phyloP scores from a whole-genome alignment of 768 basidiomycete genomes.

The Termitomyces sp. region DNA sequence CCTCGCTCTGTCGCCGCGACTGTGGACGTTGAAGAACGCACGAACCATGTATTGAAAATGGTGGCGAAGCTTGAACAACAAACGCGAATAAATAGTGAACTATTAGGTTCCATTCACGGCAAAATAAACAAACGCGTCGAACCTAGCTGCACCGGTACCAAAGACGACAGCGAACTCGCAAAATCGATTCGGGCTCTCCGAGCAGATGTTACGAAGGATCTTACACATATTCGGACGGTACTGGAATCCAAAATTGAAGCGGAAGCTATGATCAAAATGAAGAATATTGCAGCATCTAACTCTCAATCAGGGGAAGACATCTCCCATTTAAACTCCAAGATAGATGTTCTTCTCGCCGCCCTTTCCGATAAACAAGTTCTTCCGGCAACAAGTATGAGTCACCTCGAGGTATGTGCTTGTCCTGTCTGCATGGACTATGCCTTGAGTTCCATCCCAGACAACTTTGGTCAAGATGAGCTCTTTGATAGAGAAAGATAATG shows the following conservation, averaged over 20 bases:
- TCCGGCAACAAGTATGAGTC: neutral
- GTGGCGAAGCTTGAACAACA: slow-evolving; percentile 12
- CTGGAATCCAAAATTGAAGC: neutral
- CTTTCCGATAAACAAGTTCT: neutral
- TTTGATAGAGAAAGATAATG: slow-evolving; percentile 42
- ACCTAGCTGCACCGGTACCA: neutral
- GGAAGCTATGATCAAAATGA: neutral
- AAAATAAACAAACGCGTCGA: neutral
- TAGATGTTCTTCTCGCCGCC: slow-evolving; percentile 10
- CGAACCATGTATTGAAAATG: slow-evolving; percentile 3
- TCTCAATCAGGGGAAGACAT: slow-evolving; percentile 1
- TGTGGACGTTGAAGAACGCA: neutral
- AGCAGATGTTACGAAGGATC: slow-evolving; percentile 3
- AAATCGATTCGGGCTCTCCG: slow-evolving; percentile 7
- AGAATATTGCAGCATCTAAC: slow-evolving; percentile 5
- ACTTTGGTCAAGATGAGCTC: slow-evolving; percentile 37
- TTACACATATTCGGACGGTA: slow-evolving; percentile 1
- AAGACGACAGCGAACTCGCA: neutral
- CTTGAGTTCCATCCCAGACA: neutral
- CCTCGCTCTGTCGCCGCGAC: slow-evolving; percentile 7
- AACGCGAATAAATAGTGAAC: slow-evolving; percentile 2
- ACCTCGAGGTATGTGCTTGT: neutral
- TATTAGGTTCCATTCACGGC: slow-evolving; percentile 2
- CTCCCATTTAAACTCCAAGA: slow-evolving; percentile 8
- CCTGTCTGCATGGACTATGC: neutral